Base-by-base conservation (phyloP, 495 filamentous ascomycete species). In the Trichocladium uniseriatum region DNA sequence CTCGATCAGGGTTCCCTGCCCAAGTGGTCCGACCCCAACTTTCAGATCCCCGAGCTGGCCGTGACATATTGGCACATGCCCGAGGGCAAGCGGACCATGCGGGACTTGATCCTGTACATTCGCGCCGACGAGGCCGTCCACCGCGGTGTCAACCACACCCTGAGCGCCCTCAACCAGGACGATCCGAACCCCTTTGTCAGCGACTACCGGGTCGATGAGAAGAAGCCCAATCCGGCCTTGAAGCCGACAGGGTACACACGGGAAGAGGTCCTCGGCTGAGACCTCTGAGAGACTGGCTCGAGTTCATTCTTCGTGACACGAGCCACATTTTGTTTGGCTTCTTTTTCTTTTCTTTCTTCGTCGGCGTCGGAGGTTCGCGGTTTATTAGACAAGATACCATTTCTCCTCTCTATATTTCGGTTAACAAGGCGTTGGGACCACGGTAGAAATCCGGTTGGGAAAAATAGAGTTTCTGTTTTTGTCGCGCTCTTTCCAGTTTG, bases 81-180 rank as follows among this genome's bases (percentile, higher is more conserved):
- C 1, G 87, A 94, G 62, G 83, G 78, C 2, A 75, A 82, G 46
- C 76, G 84, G 20, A 85, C 80, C 7, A 95, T 98, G 84, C 77
- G 72, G 49, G 88, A 97, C 62, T 69, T 97, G 40, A 69, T 98
- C 57, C 64, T 87, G 31, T 95, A 96, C 55, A 81, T 98, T 49
- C 79, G 94, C 5, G 64, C 64, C 1, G 92, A 98, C 60, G 92
- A 98, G 68, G 86, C 89, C n/a, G 92, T 91, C 66, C 92, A 98
- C 63, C 75, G 92, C 15, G 94, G 96, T 65, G 94, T 97, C 48
- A 98, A 98, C 66, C 92, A 98, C 60, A 97, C 92, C 0, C 67
- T 98, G 40, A 80, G 82, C 32, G 95, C 95, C 58, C 65, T 97
- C 31, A 70, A 89, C 46, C 87, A 90, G 64, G 69, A 79, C 8